A percentile compares a stretch with the other conserved stretches of the same genome.
phyloP scores from a whole-genome alignment of 345 rosid genomes.

The Hypericum perforatum region DNA sequence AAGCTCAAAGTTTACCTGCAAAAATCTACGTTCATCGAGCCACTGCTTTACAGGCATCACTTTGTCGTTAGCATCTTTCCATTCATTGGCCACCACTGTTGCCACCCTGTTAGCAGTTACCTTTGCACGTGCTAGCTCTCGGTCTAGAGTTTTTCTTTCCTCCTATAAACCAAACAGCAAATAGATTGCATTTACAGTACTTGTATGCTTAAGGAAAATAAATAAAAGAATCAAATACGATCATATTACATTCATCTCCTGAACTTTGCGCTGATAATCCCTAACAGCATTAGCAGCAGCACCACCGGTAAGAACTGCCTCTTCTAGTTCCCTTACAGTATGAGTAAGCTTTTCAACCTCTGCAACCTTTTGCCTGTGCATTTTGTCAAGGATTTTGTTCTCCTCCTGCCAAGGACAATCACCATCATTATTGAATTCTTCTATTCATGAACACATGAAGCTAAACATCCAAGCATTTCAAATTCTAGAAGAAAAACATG shows the following conservation, averaged over 20 bases:
- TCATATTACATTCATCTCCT: constrained; percentile 88
- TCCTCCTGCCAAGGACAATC: constrained; percentile 61
- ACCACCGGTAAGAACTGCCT: constrained; percentile 99
- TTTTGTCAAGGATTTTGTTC: constrained; percentile 86
- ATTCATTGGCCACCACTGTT: constrained; percentile 90
- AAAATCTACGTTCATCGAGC: constrained; percentile 92
- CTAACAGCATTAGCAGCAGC: constrained; percentile 98
- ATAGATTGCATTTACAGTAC: neutral
- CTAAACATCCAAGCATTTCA: neutral
- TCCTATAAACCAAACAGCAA: constrained; percentile 58
- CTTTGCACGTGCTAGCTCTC: constrained; percentile 96
- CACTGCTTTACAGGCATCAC: constrained; percentile 99
- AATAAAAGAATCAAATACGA: constrained; percentile 6
- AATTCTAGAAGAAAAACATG: no score
- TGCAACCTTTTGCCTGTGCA: constrained; percentile 96
- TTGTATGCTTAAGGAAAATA: neutral
- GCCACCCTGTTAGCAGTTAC: constrained; percentile 97
- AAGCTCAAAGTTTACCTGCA: constrained; percentile 46
- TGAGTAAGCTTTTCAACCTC: constrained; percentile 99
- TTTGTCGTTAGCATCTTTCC: constrained; percentile 95
- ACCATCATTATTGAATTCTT: constrained; percentile 2
- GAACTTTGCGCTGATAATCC: constrained; percentile 95
- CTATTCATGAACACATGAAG: neutral
- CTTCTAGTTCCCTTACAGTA: constrained; percentile 91
- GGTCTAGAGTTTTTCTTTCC: constrained; percentile 85